Conservation (phyloP, 495 filamentous ascomycete genomes). For the Saxophila tyrrhenica region DNA sequence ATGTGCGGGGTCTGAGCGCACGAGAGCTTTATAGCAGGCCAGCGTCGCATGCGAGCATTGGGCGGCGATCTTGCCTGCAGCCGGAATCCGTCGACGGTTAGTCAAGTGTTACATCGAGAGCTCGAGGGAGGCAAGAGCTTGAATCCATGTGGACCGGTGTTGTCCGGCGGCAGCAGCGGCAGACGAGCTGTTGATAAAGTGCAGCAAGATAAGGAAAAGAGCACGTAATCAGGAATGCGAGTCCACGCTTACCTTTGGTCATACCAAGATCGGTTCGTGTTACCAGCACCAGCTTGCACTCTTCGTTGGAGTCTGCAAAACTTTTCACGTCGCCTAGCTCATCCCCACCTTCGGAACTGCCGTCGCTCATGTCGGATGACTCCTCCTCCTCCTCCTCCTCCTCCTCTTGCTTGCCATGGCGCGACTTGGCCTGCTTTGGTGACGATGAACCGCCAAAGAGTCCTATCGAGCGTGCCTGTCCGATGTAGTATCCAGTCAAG, state of each 20-base stretch:
- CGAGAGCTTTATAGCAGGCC: constrained; percentile 83
- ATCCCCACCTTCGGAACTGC: constrained; percentile 18
- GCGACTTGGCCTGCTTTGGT: background rate
- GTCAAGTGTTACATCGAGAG: background rate
- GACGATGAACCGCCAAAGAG: constrained; percentile 22
- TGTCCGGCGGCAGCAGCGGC: background rate
- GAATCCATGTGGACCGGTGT: no score
- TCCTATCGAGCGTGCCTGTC: constrained; percentile 32
- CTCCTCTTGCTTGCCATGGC: constrained; percentile 7
- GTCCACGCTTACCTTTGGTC: constrained; percentile 62
- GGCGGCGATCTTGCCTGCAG: constrained; percentile 86
- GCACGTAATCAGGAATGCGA: background rate
- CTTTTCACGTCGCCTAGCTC: constrained; percentile 22
- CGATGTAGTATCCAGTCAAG: constrained; percentile 32
- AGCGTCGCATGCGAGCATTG: constrained; percentile 94
- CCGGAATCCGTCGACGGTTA: constrained; percentile 1
- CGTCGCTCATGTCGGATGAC: constrained; percentile 19
- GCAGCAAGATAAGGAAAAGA: background rate
- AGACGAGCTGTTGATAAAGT: background rate
- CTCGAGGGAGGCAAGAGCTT: background rate
- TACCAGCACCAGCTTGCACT: constrained; percentile 88
- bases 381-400: no score
- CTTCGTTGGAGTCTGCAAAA: constrained; percentile 45
- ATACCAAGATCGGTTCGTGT: constrained; percentile 91
- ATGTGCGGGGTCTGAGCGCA: constrained; percentile 42